Evolutionary conservation across 495 filamentous ascomycete species (phyloP).

Genomic region (Lasiosphaeria ovina): DNA sequence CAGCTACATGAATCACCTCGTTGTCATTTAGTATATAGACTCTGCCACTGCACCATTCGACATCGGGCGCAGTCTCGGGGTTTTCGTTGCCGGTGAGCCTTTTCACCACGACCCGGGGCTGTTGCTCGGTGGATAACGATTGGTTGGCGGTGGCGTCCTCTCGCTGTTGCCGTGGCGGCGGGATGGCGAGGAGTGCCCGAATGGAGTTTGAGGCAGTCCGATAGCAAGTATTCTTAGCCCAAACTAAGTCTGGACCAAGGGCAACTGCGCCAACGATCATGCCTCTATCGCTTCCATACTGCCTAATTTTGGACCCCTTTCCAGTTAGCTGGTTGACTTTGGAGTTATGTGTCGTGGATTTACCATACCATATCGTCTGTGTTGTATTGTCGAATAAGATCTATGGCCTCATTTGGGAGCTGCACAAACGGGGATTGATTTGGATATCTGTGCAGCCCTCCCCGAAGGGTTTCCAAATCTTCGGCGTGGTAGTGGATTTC

Average conservation of each 20-base stretch:
- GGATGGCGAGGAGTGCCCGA: conserved; percentile 7
- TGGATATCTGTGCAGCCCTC: conserved; percentile 4
- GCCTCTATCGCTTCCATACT: conserved; percentile 1
- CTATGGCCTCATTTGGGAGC: conserved; percentile 7
- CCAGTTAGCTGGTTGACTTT: conserved; percentile 1
- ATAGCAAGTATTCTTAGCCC: conserved; percentile 5
- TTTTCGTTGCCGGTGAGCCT: background rate
- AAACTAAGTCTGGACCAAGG: conserved; percentile 9
- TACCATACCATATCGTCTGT: conserved; percentile 9
- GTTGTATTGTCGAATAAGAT: conserved; percentile 7
- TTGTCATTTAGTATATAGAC: background rate
- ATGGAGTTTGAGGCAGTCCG: conserved; percentile 1
- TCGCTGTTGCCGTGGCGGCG: background rate
- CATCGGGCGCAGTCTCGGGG: background rate
- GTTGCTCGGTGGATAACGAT: conserved; percentile 1
- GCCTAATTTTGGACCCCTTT: conserved; percentile 7
- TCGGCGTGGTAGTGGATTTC: conserved; percentile 1
- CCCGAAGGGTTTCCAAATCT: conserved; percentile 1
- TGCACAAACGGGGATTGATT: conserved; percentile 1
- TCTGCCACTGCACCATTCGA: conserved; percentile 3
- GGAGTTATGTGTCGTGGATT: conserved; percentile 2
- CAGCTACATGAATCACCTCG: conserved; percentile 1
- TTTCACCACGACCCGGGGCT: conserved; percentile 1
- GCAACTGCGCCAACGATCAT: conserved; percentile 1
- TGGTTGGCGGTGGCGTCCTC: background rate